Base-by-base conservation (phyloP, 2,329 filamentous ascomycete genomes). In the Pestalotiopsis fici region DNA sequence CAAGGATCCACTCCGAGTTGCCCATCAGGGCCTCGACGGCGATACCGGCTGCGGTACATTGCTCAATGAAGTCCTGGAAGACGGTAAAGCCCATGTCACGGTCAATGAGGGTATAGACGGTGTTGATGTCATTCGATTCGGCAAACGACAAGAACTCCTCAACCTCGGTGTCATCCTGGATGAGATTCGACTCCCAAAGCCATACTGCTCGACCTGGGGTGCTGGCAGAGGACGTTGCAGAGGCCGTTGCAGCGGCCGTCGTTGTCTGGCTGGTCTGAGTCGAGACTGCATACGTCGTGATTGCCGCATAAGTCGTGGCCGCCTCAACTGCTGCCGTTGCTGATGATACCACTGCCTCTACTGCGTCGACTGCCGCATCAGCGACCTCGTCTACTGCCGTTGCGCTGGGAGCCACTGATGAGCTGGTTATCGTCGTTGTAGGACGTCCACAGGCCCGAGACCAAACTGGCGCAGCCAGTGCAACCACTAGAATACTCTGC, bases 381-480 rank as follows among this genome's bases (percentile, higher is more conserved):
- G 43, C 15, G 7, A 50, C 43, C 43, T 50, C 43, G 18, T 7
- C n/a, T 27, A 23, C 55, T 59, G 28, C 55, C 27, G 55, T 59
- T 59, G 55, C 55, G 25, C 15, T 18, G 15, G 55, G 23, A 3
- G 55, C 25, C n/a, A 21, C 43, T n/a, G 43, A n/a, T 50, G 43
- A 47, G 12, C n/a, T 18, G n/a, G 61, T 23, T 3, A 25, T 15
- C 23, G 27, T 35, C 39, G 61, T 55, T 18, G 61, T n/a, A 4
- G n/a, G 15, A 21, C n/a, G 21, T 18, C 13, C 15, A 37, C 61
- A 64, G 6, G 23, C 43, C 25, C 43, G 61, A 23, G 61, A 64
- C 61, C 39, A 64, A 9, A 64, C 61, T 35, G 61, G 61, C 61
- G 61, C 61, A 64, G 61, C 61, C 61, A 64, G 61, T 64, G 61